These are phyloP conservation scores for Luffa aegyptiaca DNA, from an alignment of 306 rosid species.

Conservation along the genomic window DNA sequence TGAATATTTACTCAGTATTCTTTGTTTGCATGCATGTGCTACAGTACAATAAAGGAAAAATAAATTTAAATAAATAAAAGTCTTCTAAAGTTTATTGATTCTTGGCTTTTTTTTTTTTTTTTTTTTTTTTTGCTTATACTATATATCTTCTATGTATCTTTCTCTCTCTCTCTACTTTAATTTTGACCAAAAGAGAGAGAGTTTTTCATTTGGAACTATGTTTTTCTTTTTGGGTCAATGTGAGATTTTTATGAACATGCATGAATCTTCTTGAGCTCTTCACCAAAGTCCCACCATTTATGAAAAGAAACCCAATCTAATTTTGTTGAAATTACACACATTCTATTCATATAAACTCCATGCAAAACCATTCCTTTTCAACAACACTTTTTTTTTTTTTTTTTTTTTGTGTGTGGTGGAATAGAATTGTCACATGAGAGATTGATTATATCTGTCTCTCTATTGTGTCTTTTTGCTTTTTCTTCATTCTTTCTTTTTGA, in stretches of 20 bases:
- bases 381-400: not conserved
- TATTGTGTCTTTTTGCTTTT: not conserved
- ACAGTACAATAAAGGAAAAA: not conserved
- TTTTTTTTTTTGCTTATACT: not conserved
- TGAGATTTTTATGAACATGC: not conserved
- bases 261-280: not conserved
- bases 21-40: constrained; percentile 10
- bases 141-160: not conserved
- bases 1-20: not conserved
- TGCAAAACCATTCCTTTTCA: not conserved
- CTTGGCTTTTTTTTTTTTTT: not conserved
- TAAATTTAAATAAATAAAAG: not conserved
- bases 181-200: constrained; percentile 1
- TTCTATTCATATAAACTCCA: not conserved
- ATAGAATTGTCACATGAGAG: not conserved
- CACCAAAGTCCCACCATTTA: not conserved
- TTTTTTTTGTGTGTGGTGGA: not conserved
- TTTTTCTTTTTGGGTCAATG: not conserved
- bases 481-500: not conserved
- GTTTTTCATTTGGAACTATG: not conserved
- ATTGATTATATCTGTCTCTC: not conserved
- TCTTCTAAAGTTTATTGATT: not conserved
- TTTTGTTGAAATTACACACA: not conserved
- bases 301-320: not conserved
- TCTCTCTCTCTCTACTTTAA: not conserved